Base-by-base conservation (phyloP, 2,329 filamentous ascomycete genomes). In the Leptographium galeiforme region DNA sequence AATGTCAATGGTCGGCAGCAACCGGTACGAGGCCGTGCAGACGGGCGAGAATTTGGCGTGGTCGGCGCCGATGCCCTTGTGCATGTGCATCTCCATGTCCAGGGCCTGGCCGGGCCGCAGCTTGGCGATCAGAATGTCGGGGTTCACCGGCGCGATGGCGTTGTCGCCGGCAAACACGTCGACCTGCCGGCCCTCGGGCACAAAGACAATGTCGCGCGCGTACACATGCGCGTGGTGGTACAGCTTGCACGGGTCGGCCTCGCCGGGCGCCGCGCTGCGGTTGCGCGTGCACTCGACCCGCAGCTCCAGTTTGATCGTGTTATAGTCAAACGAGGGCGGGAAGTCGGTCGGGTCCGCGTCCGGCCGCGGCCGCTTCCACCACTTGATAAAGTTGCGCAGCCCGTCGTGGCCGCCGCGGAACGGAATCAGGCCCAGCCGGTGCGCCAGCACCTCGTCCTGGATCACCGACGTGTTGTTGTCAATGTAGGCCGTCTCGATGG, bases 31-130 rank as follows among this genome's bases (percentile, higher is more conserved):
- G 4, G 93, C 93, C 1, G 93, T 96, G 4, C 91, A 90, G 39
- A 97, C 93, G 48, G 93, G 93, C 0, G 89, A 95, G 73, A 93
- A 98, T 70, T 98, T 98, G 61, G 93, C 85, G 68, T 98, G 93
- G 69, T 98, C 93, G 58, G 85, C 82, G 48, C 93, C 93, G 60
- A 94, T 82, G 56, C 94, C 93, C 72, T 96, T 95, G 71, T 95
- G 83, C 72, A 91, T 93, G 73, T 97, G 90, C 78, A 95, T 85
- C 60, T 87, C 82, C 57, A 96, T 74, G 63, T 87, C 78, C 63
- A 98, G 87, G 61, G 81, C 79, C 74, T 98, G 94, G 6, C 86
- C 87, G 0, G 94, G 93, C 33, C 93, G 83, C 68, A 98, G 73
- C 74, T 98, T 98, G 56, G 89, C 89, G 65, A 98, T 82, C 54